Base-by-base conservation (phyloP, 1,284 basidiomycete genomes). In the Marasmius fiardii region DNA sequence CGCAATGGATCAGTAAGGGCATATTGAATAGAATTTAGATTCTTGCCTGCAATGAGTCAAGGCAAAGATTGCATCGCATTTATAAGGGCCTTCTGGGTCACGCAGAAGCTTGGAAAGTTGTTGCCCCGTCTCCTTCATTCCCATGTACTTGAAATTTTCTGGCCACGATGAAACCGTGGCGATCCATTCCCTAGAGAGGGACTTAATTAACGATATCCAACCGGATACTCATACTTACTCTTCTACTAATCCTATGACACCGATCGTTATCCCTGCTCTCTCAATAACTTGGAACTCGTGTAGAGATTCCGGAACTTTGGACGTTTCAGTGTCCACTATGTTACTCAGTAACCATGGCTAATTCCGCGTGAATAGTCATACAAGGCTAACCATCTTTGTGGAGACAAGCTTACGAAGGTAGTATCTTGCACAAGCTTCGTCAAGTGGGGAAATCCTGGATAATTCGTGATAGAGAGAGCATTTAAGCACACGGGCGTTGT, bases 151-250 rank as follows among this genome's bases (percentile, higher is more conserved):
- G 69, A 91, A 95, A 60, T 77, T 82, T 2, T 81, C 60, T 0
- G 92, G 92, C 88, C 92, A 95, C 1, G 88, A 83, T 0, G 92
- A 80, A 3, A 95, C 88, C 0, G 92, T 94, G 4, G 81, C 80
- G 54, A 94, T 93, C 92, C 92, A 95, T 66, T 92, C 88, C 65
- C 90, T 80, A 52, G 35, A 21, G 45, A 33, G 43, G n/a, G 49
- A 48, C 43, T 37, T 10, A 31, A 60, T 31, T 37, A 45, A 83
- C 79, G 65, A 85, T 86, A 8, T 71, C 31, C 47, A 26, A 39
- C 44, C 8, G 21, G 23, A 4, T 7, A 51, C 28, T 43, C 23
- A 2, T 6, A 79, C 60, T 28, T 58, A 92, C 90, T 89, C 78
- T 69, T 94, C 92, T 0, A 95, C 90, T 0, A 95, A 77, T 2